phyloP scores from a whole-genome alignment of 257 asterid genomes.

The Phtheirospermum japonicum region DNA sequence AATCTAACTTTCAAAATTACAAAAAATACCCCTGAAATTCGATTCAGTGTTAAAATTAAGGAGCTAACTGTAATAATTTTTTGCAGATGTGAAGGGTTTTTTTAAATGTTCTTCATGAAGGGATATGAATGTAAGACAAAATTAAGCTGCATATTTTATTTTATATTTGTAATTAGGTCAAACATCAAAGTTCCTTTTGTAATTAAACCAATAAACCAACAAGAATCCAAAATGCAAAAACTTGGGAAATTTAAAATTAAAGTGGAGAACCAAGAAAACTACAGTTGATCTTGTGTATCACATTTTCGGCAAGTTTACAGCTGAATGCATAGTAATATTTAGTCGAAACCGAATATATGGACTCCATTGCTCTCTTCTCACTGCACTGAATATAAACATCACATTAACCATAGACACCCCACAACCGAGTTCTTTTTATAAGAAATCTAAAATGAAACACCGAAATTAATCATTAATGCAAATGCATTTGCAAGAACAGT shows the following conservation, averaged over 20 bases:
- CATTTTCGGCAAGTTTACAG: constrained; percentile 32
- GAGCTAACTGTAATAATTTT: too few species aligned
- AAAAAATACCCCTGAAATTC: too few species aligned
- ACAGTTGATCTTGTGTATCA: constrained; percentile 37
- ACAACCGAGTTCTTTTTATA: constrained; percentile 1
- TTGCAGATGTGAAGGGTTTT: too few species aligned
- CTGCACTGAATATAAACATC: constrained; percentile 25
- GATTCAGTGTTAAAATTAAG: too few species aligned
- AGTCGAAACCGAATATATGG: constrained; percentile 47
- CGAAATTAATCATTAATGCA: background rate
- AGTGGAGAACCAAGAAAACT: constrained; percentile 1
- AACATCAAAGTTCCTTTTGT: constrained; percentile 37
- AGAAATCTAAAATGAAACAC: background rate
- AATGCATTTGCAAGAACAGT: background rate
- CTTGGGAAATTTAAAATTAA: background rate
- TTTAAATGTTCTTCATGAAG: too few species aligned
- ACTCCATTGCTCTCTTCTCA: constrained; percentile 43
- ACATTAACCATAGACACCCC: constrained; percentile 5
- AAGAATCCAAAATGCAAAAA: too few species aligned
- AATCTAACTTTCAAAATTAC: too few species aligned
- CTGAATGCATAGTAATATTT: constrained; percentile 49
- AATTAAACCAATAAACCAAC: background rate
- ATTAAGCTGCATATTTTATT: too few species aligned
- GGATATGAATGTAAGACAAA: too few species aligned
- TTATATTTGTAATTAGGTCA: too few species aligned